Conservation (phyloP, 257 asterid species). For the Solanum chiquidenum region DNA sequence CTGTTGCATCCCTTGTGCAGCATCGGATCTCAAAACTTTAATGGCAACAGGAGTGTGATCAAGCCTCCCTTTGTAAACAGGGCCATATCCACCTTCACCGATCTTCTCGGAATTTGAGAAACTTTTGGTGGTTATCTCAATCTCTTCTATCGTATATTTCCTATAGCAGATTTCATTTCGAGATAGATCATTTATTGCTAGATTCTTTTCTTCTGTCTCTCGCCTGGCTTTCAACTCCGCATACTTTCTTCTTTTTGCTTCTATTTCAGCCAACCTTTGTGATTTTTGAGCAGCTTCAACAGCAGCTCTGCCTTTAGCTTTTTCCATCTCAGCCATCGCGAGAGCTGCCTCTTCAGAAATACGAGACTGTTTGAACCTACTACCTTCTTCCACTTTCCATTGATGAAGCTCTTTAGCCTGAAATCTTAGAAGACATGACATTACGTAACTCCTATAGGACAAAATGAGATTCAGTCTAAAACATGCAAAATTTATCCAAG, state of each 20-base stretch:
- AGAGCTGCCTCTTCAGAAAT: conserved; percentile 10
- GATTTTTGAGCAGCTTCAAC: conserved; percentile 9
- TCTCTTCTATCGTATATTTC: conserved; percentile 13
- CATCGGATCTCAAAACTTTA: conserved; percentile 9
- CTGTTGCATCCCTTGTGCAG: conserved; percentile 9
- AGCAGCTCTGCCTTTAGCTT: conserved; percentile 4
- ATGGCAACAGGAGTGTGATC: conserved; percentile 6
- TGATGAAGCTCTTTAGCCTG: conserved; percentile 11
- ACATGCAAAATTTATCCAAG: neutral
- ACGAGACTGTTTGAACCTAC: neutral
- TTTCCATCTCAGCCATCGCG: conserved; percentile 8
- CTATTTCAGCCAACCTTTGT: conserved; percentile 12
- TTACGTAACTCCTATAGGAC: neutral
- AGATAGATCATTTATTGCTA: neutral
- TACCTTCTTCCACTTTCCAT: conserved; percentile 9
- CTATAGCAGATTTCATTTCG: neutral
- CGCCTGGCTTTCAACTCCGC: conserved; percentile 7
- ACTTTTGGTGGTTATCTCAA: conserved; percentile 8
- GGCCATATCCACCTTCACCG: conserved; percentile 14
- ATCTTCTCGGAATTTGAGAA: conserved; percentile 11
- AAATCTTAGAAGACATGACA: neutral
- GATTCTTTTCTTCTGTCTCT: conserved; percentile 7
- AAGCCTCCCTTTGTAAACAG: conserved; percentile 2
- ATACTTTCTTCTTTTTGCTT: conserved; percentile 2
- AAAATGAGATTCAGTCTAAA: neutral